These are phyloP conservation scores for Pseudonitzschia pungens DNA, from an alignment of 108 stramenopile species.

Conservation along the genomic window DNA sequence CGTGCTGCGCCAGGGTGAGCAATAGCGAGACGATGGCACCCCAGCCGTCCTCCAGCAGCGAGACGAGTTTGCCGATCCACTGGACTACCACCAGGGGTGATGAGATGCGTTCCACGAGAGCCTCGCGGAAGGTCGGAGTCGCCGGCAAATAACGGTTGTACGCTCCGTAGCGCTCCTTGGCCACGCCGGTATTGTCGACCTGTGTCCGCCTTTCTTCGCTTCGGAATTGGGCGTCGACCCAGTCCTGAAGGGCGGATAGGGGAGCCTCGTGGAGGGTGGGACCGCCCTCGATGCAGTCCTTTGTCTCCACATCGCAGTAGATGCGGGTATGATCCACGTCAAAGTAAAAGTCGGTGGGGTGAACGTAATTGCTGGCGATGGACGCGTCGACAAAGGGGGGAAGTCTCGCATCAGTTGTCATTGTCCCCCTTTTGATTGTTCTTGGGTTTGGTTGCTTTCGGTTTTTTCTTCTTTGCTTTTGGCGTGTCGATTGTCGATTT, in stretches of 20 bases:
- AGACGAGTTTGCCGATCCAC: constrained; percentile 47
- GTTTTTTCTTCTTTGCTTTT: background rate
- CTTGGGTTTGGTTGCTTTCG: background rate
- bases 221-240: background rate
- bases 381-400: constrained; percentile 5
- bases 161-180: constrained; percentile 44
- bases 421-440: background rate
- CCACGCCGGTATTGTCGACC: constrained; percentile 22
- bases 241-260: constrained; percentile 29
- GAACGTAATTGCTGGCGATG: constrained; percentile 2
- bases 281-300: constrained; percentile 39
- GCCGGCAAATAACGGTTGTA: constrained; percentile 49
- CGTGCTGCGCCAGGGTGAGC: constrained; percentile 42
- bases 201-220: constrained; percentile 24
- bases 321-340: constrained; percentile 49
- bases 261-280: constrained; percentile 40
- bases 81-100: constrained; percentile 63
- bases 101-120: constrained; percentile 48
- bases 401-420: background rate
- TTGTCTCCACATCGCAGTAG: constrained; percentile 42
- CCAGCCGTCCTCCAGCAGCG: constrained; percentile 49
- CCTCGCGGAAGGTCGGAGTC: constrained; percentile 45
- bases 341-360: constrained; percentile 40
- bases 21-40: constrained; percentile 20
- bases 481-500: background rate